phyloP scores from a whole-genome alignment of 108 stramenopile species.

The Skeletonema menzelii region DNA sequence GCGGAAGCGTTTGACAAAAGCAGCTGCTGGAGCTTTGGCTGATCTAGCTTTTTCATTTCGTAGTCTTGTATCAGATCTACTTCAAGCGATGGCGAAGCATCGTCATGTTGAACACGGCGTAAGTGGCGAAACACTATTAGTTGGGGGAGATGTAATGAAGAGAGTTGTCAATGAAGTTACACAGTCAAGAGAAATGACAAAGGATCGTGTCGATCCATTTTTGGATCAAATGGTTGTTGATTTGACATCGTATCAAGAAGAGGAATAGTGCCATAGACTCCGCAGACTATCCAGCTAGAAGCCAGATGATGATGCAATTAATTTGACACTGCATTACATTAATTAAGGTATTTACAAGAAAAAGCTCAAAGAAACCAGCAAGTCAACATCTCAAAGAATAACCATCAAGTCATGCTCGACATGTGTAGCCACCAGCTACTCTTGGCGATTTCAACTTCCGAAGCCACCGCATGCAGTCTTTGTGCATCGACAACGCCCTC shows the following conservation, averaged over 20 bases:
- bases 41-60: conserved; percentile 40
- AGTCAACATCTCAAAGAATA: no score
- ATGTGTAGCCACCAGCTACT: not conserved
- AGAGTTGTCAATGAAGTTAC: conserved; percentile 13
- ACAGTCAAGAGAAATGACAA: conserved; percentile 30
- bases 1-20: conserved; percentile 66
- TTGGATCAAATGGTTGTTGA: conserved; percentile 16
- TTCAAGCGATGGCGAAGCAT: conserved; percentile 25
- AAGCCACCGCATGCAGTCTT: not conserved
- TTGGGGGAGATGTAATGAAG: conserved; percentile 20
- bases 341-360: no score
- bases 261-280: no score
- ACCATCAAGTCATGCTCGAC: no score
- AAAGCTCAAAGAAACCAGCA: no score
- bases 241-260: no score
- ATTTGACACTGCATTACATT: no score
- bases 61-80: conserved; percentile 52
- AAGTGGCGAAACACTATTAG: not conserved
- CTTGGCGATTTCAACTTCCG: not conserved
- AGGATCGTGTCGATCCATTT: conserved; percentile 44
- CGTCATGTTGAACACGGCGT: conserved; percentile 8
- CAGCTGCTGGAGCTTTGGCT: conserved; percentile 55
- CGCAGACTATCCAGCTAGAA: no score
- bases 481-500: not conserved
- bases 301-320: no score